Evolutionary conservation across 164 flowering plant genomes (phyloP), one percentile per base, ranked within the genome.

Genomic region (Aristolochia contorta): DNA sequence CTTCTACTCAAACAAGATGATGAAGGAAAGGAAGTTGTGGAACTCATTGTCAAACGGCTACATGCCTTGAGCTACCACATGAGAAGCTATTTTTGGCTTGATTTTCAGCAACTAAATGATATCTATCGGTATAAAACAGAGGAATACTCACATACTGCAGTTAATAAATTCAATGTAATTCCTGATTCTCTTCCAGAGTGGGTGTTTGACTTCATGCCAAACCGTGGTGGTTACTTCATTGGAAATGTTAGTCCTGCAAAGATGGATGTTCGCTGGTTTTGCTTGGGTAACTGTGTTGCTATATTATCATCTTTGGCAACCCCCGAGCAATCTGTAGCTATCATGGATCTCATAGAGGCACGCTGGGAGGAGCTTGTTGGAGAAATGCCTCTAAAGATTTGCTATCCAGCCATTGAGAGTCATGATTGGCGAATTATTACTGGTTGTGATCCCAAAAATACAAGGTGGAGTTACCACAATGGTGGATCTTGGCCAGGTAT

Each of bases 401-500:
- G 77, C 58, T 89, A 87, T 78, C 95, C 97, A 13, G 95, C 97
- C 16, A 74, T 89, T 45, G 97, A 89, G 70, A 67, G 82, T 56
- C 95, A 87, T 67, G 92, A 89, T 48, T 89, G 92, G 97, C 63
- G 80, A 56, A 84, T 85, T 56, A 69, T 81, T 7, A 89, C 97
- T 9, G 95, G 92, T 15, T 86, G 83, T 68, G 94, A 89, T 65
- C 89, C 96, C 2, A 86, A 89, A 66, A 89, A 89, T 65, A 89
- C 94, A 3, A 68, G 91, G 67, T 89, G 96, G 97, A 89, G 97
- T 67, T 87, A 85, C 69, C 91, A 89, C 79, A 89, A 85, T 67
- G 95, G 95, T 52, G 97, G 97, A 49, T 82, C 97, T 56, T 89
- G 95, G 97, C 97, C 97, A 79, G 95, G 95, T 89, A 54, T 25